Percentiles rank a stretch among this genome's conserved stretches.
These are phyloP conservation scores for Alternaria tenuissima DNA, from an alignment of 2,329 filamentous ascomycete species.

Conservation along the genomic window DNA sequence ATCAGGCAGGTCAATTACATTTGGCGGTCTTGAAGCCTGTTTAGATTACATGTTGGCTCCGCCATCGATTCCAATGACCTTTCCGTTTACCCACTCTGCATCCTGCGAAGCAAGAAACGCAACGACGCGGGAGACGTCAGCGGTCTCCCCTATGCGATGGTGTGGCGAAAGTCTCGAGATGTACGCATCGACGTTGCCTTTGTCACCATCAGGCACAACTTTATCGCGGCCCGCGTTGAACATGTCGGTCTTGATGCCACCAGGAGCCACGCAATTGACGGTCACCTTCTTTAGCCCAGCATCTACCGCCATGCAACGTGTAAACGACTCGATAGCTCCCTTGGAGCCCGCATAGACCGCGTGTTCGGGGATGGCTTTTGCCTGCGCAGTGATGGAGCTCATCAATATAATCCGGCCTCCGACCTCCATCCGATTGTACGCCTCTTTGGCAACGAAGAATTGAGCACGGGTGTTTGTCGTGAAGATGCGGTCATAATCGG, in stretches of 20 bases:
- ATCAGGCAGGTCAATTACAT: neutral
- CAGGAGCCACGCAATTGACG: constrained; percentile 74
- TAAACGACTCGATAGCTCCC: constrained; percentile 74
- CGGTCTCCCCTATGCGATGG: constrained; percentile 54
- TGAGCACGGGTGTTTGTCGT: constrained; percentile 72
- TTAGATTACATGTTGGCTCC: constrained; percentile 7
- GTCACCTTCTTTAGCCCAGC: constrained; percentile 71
- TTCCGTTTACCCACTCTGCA: constrained; percentile 43
- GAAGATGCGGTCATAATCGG: constrained; percentile 74
- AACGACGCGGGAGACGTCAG: constrained; percentile 48
- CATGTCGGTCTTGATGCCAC: constrained; percentile 78
- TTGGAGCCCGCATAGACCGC: constrained; percentile 74
- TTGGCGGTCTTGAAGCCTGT: neutral
- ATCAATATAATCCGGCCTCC: constrained; percentile 77
- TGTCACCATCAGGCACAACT: constrained; percentile 53
- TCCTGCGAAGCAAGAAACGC: constrained; percentile 45
- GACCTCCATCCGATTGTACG: constrained; percentile 70
- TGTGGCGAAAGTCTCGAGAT: constrained; percentile 55
- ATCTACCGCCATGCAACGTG: constrained; percentile 72
- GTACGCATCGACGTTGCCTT: constrained; percentile 44
- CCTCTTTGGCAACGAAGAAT: constrained; percentile 78
- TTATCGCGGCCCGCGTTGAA: constrained; percentile 68
- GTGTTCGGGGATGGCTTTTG: constrained; percentile 72
- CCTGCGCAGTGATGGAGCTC: constrained; percentile 71
- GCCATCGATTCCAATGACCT: constrained; percentile 8